phyloP scores from a whole-genome alignment of 2,329 filamentous ascomycete species.

The Elsinoe perseae region DNA sequence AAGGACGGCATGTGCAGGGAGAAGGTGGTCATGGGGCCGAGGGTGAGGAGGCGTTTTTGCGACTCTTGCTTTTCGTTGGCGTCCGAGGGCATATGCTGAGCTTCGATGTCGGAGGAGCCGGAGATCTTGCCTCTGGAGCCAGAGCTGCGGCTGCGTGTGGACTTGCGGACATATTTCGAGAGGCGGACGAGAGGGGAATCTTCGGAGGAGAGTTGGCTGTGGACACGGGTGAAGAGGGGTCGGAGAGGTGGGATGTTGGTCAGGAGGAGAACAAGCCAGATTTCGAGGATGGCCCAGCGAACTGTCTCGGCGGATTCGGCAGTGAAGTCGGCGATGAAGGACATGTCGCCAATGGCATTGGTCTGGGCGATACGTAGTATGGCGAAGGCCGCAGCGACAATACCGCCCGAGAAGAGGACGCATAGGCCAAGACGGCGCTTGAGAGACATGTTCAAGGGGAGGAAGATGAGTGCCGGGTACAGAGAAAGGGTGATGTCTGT shows the following conservation, averaged over 20 bases:
- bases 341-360: background rate
- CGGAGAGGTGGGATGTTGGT: constrained; percentile 6
- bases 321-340: constrained; percentile 6
- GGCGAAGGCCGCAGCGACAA: background rate
- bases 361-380: background rate
- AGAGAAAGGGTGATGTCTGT: background rate
- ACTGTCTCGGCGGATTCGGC: background rate
- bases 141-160: background rate
- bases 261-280: constrained; percentile 3
- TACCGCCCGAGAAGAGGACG: constrained; percentile 1
- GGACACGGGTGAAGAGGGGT: background rate
- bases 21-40: constrained; percentile 9
- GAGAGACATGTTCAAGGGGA: constrained; percentile 5
- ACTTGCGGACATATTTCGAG: constrained; percentile 3
- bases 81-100: too few species aligned
- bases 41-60: background rate
- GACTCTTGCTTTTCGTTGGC: too few species aligned
- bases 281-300: constrained; percentile 3
- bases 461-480: constrained; percentile 4
- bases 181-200: background rate
- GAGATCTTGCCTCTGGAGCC: background rate
- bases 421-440: background rate
- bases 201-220: background rate
- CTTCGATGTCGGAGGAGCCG: background rate
- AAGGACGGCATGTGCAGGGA: background rate